Percentiles rank a stretch among this genome's conserved stretches.
These are phyloP conservation scores for Hirsutella thompsonii DNA, from an alignment of 2,329 filamentous ascomycete genomes.

Conservation along the genomic window DNA sequence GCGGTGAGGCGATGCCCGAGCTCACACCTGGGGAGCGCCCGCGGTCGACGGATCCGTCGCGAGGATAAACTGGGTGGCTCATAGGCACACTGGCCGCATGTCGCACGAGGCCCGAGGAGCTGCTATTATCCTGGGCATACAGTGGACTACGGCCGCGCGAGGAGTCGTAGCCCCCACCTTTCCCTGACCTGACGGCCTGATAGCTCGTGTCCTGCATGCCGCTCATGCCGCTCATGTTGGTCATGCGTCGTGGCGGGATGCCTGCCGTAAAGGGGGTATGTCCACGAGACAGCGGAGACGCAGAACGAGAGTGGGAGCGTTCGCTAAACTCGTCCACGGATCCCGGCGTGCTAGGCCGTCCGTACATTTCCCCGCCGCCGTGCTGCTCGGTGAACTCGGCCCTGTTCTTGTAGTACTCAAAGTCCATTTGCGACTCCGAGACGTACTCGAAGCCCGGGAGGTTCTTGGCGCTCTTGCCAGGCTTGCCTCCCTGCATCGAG, in stretches of 20 bases:
- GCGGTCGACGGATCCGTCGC: conserved; percentile 12
- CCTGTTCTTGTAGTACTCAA: conserved; percentile 82
- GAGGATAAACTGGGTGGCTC: conserved; percentile 13
- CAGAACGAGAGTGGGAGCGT: conserved; percentile 30
- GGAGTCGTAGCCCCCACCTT: conserved; percentile 10
- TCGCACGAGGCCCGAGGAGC: conserved; percentile 36
- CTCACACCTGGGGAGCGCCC: conserved; percentile 1
- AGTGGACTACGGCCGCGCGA: conserved; percentile 30
- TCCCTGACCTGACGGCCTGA: conserved; percentile 9
- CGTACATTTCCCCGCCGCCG: conserved; percentile 62
- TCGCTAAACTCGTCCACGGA: conserved; percentile 33
- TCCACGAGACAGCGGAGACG: conserved; percentile 27
- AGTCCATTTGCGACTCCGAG: conserved; percentile 74
- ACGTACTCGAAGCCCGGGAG: conserved; percentile 81
- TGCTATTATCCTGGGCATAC: conserved; percentile 39
- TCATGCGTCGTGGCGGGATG: conserved; percentile 11
- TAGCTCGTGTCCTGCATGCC: conserved; percentile 12
- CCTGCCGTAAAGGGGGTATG: conserved; percentile 21
- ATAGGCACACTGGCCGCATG: conserved; percentile 40
- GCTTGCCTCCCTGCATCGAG: conserved; percentile 50
- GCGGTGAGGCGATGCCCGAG: not conserved
- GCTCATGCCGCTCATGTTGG: conserved; percentile 3
- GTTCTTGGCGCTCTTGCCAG: conserved; percentile 28
- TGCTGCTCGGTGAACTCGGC: conserved; percentile 80
- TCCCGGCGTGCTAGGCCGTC: conserved; percentile 50